These are phyloP conservation scores for Neoscytalidium dimidiatum DNA, from an alignment of 2,329 filamentous ascomycete genomes.

Conservation along the genomic window DNA sequence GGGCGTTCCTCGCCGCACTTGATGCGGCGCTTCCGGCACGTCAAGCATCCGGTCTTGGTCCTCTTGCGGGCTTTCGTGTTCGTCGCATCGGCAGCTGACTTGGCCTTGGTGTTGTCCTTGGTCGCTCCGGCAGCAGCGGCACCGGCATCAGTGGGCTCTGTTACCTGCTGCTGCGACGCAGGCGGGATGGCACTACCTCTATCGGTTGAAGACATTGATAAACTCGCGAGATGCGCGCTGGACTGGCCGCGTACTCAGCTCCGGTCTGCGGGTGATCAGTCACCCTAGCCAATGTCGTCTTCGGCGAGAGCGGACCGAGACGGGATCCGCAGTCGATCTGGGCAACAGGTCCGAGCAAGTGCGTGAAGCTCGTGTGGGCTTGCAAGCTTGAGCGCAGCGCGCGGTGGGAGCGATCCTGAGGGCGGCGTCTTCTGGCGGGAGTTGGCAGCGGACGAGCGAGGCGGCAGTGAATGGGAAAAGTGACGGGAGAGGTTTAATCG, in stretches of 20 bases:
- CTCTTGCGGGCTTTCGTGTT: conserved; percentile 42
- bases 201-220: conserved; percentile 9
- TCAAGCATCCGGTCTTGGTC: conserved; percentile 91
- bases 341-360: conserved; percentile 6
- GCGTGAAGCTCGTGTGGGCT: not conserved
- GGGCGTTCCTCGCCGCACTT: conserved; percentile 93
- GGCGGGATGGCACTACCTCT: not conserved
- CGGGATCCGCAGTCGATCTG: conserved; percentile 18
- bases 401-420: not conserved
- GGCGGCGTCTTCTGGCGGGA: not conserved
- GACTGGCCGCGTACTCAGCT: not conserved
- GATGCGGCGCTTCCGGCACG: conserved; percentile 91
- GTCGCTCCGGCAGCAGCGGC: not conserved
- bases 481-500: not conserved
- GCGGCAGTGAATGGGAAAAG: not conserved
- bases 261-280: conserved; percentile 3
- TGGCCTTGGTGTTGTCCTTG: conserved; percentile 9
- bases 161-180: not conserved
- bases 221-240: not conserved
- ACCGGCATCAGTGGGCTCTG: not conserved
- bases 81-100: conserved; percentile 8
- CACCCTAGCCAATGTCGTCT: not conserved
- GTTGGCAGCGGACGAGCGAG: not conserved
- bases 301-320: conserved; percentile 19
- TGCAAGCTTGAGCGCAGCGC: not conserved